Percentiles rank a stretch among this genome's conserved stretches.
phyloP scores from a whole-genome alignment of 306 rosid genomes.

The barrel medic (Medicago truncatula) region DNA sequence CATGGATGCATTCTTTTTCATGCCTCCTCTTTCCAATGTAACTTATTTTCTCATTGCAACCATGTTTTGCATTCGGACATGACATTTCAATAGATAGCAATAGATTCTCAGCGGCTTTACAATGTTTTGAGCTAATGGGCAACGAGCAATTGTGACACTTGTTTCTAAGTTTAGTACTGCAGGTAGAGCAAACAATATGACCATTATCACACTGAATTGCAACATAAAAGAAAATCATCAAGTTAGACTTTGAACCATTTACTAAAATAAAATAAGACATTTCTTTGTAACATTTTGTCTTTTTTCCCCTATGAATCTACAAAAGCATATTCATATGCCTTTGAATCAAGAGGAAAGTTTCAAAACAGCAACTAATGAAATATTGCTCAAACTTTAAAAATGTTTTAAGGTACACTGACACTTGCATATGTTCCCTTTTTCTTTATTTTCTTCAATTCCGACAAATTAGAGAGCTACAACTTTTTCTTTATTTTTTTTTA shows the following conservation, averaged over 20 bases:
- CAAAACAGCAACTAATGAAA: no score
- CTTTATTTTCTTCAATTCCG: no score
- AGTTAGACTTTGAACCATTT: not conserved
- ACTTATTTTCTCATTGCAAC: not conserved
- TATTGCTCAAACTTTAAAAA: no score
- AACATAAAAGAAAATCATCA: conserved; percentile 12
- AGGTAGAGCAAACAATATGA: conserved; percentile 64
- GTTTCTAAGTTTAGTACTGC: conserved; percentile 46
- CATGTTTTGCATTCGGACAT: conserved; percentile 1
- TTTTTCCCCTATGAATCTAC: no score
- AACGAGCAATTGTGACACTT: conserved; percentile 61
- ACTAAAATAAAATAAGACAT: not conserved
- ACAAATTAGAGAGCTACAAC: no score
- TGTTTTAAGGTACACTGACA: no score
- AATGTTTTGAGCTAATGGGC: conserved; percentile 58
- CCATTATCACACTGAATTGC: conserved; percentile 73
- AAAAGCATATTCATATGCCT: no score
- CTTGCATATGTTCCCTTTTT: no score
- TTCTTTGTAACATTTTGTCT: no score
- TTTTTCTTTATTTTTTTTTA: no score
- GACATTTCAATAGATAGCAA: conserved; percentile 53
- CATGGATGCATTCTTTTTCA: not conserved
- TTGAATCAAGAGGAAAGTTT: no score
- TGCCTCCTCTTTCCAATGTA: not conserved
- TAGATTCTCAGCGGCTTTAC: conserved; percentile 64